Conservation (phyloP, 2,329 filamentous ascomycete genomes). For the Plenodomus lindquistii region DNA sequence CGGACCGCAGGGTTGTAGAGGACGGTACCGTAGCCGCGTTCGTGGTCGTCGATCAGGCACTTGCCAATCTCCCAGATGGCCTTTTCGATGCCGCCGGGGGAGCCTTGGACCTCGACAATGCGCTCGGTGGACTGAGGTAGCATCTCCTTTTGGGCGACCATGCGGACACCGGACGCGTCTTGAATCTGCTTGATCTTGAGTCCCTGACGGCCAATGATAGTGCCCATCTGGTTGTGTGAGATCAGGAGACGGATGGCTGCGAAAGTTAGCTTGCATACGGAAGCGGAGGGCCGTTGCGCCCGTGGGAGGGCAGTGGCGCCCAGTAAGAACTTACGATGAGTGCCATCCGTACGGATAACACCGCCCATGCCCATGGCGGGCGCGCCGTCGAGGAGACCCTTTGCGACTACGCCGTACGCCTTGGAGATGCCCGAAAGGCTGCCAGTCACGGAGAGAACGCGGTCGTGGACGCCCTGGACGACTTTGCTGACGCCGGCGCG, state of each 20-base stretch:
- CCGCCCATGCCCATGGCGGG: conserved; percentile 97
- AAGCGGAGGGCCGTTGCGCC: background rate
- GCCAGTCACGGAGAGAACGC: conserved; percentile 93
- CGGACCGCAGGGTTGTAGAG: conserved; percentile 96
- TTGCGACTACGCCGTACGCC: conserved; percentile 91
- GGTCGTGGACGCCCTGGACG: conserved; percentile 94
- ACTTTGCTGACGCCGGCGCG: conserved; percentile 99
- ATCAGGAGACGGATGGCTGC: conserved; percentile 95
- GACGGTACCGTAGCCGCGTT: conserved; percentile 94
- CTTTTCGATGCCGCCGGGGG: conserved; percentile 91
- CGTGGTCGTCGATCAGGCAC: conserved; percentile 96
- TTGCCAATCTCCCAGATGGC: conserved; percentile 99
- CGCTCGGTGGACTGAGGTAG: conserved; percentile 97
- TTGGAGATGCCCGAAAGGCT: conserved; percentile 85
- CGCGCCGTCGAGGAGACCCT: conserved; percentile 87
- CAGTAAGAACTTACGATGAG: conserved; percentile 74
- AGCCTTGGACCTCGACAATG: conserved; percentile 95
- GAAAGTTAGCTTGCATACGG: conserved; percentile 19
- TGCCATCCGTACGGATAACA: conserved; percentile 78
- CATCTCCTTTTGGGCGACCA: conserved; percentile 99
- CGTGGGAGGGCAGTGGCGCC: background rate
- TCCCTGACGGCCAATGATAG: conserved; percentile 94
- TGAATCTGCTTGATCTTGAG: conserved; percentile 99
- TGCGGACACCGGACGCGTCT: conserved; percentile 92
- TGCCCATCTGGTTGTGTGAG: conserved; percentile 99